These are phyloP conservation scores for Saccharomycopsis malanga DNA, from an alignment of 805 yeast genomes.

Conservation along the genomic window DNA sequence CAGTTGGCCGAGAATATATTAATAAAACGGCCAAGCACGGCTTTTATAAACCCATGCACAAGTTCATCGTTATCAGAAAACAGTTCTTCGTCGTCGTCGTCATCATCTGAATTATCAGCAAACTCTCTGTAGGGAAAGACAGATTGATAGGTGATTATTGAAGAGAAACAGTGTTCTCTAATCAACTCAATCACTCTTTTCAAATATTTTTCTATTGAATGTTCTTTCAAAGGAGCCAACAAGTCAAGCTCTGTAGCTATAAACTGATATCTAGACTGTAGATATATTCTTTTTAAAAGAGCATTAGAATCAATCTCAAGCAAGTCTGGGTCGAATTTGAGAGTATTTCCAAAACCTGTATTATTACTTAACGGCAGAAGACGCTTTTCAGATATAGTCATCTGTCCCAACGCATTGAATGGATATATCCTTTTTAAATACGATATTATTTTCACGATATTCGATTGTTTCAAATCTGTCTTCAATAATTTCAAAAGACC, in stretches of 20 bases:
- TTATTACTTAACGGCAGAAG: background rate
- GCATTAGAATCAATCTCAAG: constrained; percentile 22
- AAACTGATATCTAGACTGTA: constrained; percentile 63
- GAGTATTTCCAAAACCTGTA: background rate
- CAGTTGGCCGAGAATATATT: constrained; percentile 29
- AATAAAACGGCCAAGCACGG: constrained; percentile 30
- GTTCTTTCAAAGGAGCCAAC: constrained; percentile 47
- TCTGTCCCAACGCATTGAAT: constrained; percentile 26
- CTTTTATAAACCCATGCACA: constrained; percentile 33
- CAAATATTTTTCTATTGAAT: constrained; percentile 51
- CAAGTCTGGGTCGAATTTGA: constrained; percentile 3
- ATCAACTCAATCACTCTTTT: constrained; percentile 78
- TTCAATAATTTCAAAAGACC: constrained; percentile 63
- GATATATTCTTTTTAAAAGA: constrained; percentile 47
- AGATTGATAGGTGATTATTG: constrained; percentile 58
- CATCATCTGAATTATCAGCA: constrained; percentile 26
- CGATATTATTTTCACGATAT: constrained; percentile 69
- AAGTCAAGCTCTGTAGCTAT: constrained; percentile 54
- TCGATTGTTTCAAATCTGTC: constrained; percentile 73
- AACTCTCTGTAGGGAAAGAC: constrained; percentile 40
- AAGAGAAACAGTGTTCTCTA: constrained; percentile 74
- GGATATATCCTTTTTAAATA: constrained; percentile 65
- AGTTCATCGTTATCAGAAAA: constrained; percentile 25
- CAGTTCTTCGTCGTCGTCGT: constrained; percentile 1
- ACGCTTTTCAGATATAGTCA: background rate